Conservation (phyloP, 495 filamentous ascomycete species). For the Penicillium subrubescens region DNA sequence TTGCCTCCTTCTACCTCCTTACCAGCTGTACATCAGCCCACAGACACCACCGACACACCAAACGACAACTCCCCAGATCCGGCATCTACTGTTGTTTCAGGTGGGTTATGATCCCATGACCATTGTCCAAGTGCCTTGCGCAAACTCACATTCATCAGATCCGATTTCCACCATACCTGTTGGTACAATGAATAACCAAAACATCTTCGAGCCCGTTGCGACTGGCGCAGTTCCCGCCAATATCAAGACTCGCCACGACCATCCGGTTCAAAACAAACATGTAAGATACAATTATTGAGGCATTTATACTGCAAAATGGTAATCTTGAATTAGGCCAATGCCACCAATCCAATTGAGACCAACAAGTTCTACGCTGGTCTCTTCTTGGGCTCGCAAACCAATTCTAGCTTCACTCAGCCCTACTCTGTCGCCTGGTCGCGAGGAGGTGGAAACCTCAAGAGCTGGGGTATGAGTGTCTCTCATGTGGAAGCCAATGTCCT, state of each 20-base stretch:
- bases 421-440: constrained; percentile 80
- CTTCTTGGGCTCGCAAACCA: constrained; percentile 73
- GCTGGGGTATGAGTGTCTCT: constrained; percentile 76
- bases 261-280: constrained; percentile 51
- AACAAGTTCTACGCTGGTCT: constrained; percentile 96
- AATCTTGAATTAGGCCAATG: constrained; percentile 29
- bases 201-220: constrained; percentile 62
- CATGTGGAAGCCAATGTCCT: constrained; percentile 69
- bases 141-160: constrained; percentile 13
- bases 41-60: background rate
- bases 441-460: constrained; percentile 63
- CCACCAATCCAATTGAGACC: constrained; percentile 63
- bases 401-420: constrained; percentile 78
- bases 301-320: constrained; percentile 8
- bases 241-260: constrained; percentile 53
- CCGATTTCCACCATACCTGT: background rate
- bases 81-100: background rate
- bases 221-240: constrained; percentile 57
- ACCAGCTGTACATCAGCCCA: background rate
- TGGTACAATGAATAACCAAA: constrained; percentile 35
- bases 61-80: background rate
- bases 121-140: background rate
- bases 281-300: constrained; percentile 39
- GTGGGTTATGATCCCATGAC: background rate
- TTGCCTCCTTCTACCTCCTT: background rate